phyloP scores from a whole-genome alignment of 371 early-diverging fungal genomes.

The Mucor velutinosus region DNA sequence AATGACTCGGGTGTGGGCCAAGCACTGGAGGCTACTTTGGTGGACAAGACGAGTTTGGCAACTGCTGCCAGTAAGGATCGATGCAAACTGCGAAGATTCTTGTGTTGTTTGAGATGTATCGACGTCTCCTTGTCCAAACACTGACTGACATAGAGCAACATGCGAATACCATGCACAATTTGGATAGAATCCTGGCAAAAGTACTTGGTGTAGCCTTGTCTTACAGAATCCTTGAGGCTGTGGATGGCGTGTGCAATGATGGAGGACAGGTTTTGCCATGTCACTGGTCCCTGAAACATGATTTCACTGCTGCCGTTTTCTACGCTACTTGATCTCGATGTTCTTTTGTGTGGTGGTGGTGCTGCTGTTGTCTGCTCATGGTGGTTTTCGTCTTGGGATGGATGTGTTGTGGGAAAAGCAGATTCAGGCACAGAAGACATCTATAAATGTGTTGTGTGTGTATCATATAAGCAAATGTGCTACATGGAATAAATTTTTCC shows the following conservation, averaged over 20 bases:
- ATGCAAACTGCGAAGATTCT: slow-evolving; percentile 71
- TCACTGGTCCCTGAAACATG: slow-evolving; percentile 4
- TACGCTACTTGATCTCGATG: neutral
- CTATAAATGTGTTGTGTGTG: neutral
- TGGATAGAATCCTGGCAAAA: slow-evolving; percentile 31
- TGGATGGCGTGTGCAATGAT: slow-evolving; percentile 68
- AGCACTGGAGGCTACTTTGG: slow-evolving; percentile 82
- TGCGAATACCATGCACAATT: slow-evolving; percentile 79
- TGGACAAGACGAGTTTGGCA: slow-evolving; percentile 80
- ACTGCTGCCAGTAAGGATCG: slow-evolving; percentile 77
- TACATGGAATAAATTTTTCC: neutral
- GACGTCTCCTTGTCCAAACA: slow-evolving; percentile 71
- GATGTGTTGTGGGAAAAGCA: neutral
- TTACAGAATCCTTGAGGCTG: slow-evolving; percentile 67
- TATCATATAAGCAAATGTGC: neutral
- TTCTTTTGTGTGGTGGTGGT: neutral
- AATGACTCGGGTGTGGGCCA: slow-evolving; percentile 50
- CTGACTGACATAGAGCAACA: slow-evolving; percentile 80
- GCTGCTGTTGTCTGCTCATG: neutral
- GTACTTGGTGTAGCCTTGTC: slow-evolving; percentile 37
- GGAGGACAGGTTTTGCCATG: slow-evolving; percentile 68
- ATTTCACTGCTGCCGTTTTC: neutral
- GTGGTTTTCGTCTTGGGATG: neutral
- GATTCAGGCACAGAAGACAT: slow-evolving; percentile 8
- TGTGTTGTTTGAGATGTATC: slow-evolving; percentile 64